Conservation (phyloP, 345 rosid genomes). For the Gossypium longicalyx region DNA sequence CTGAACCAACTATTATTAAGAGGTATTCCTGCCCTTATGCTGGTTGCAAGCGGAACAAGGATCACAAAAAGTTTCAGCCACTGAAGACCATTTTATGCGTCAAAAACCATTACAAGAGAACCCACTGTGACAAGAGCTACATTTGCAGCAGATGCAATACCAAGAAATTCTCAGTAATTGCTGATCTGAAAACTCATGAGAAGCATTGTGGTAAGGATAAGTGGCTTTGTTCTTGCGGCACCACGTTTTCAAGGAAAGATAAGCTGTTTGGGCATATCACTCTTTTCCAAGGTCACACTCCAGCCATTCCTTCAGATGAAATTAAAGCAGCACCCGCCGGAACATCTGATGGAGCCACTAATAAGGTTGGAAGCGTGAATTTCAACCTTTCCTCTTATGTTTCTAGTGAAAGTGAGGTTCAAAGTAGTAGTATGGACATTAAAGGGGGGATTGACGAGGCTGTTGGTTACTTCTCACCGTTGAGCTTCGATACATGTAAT, state of each 20-base stretch:
- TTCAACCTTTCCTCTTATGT: constrained; percentile 35
- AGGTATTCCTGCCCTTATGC: constrained; percentile 92
- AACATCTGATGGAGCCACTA: constrained; percentile 35
- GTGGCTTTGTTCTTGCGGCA: constrained; percentile 99
- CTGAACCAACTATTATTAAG: constrained; percentile 63
- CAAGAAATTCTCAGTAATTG: constrained; percentile 87
- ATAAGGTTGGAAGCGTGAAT: constrained; percentile 32
- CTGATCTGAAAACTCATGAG: constrained; percentile 96
- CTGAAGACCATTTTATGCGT: constrained; percentile 86
- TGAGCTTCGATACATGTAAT: constrained; percentile 66
- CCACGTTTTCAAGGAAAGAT: constrained; percentile 95
- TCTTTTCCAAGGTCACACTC: constrained; percentile 95
- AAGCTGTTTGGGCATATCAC: constrained; percentile 90
- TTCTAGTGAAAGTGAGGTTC: constrained; percentile 28
- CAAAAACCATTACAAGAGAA: constrained; percentile 92
- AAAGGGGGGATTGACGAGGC: constrained; percentile 51
- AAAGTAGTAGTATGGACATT: constrained; percentile 38
- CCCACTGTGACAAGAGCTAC: constrained; percentile 93
- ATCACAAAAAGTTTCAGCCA: constrained; percentile 92
- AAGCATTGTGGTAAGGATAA: constrained; percentile 94
- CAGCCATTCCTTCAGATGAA: constrained; percentile 80
- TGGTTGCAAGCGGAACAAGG: constrained; percentile 96
- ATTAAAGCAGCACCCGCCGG: constrained; percentile 35
- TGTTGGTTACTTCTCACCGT: constrained; percentile 49
- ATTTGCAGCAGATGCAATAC: constrained; percentile 85